These are phyloP conservation scores for Solanum rostratum DNA, from an alignment of 257 asterid genomes.

Conservation along the genomic window DNA sequence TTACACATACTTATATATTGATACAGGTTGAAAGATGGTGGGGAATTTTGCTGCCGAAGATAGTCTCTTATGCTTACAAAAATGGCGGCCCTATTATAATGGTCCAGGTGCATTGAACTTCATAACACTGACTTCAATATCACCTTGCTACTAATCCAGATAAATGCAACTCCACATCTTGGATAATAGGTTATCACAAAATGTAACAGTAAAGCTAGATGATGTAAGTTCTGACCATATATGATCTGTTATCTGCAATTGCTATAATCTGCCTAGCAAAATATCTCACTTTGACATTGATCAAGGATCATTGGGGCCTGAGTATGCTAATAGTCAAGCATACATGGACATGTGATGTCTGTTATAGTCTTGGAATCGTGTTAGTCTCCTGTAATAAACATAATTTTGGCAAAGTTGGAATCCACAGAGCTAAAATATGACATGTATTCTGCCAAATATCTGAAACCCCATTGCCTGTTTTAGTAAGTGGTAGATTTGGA, in stretches of 20 bases:
- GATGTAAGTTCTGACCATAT: not conserved
- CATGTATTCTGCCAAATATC: not conserved
- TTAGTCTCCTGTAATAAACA: not conserved
- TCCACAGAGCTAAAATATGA: not conserved
- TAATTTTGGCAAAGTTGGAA: not conserved
- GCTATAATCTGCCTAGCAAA: not conserved
- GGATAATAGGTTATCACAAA: not conserved
- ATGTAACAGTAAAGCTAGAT: not conserved
- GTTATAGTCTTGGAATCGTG: not conserved
- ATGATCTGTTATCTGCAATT: not conserved
- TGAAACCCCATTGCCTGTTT: not conserved
- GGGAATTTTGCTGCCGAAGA: constrained; percentile 66
- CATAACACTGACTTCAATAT: not conserved
- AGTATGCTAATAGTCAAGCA: not conserved
- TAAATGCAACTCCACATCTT: not conserved
- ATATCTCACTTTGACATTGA: not conserved
- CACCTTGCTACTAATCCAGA: not conserved
- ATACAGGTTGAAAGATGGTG: constrained; percentile 89
- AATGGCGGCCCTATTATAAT: constrained; percentile 87
- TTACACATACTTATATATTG: not conserved
- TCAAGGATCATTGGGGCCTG: not conserved
- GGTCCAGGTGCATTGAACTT: constrained; percentile 61
- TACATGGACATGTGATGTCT: not conserved
- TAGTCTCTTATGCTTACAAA: constrained; percentile 60
- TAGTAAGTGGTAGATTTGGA: not conserved